Evolutionary conservation across 495 filamentous ascomycete genomes (phyloP).

Genomic region (Hypoxylon lienhwacheense): DNA sequence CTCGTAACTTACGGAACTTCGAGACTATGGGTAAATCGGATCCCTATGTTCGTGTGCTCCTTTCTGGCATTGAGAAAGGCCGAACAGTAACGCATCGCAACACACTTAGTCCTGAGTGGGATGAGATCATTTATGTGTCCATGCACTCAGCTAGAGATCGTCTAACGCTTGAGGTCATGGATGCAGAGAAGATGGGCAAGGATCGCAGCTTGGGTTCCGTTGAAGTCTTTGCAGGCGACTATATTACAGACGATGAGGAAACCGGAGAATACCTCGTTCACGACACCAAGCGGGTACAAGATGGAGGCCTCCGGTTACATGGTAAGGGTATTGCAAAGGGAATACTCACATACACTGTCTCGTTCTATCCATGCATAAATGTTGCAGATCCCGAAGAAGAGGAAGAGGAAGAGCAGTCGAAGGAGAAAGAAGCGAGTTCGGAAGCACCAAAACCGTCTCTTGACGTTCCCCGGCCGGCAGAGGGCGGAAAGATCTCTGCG

Average conservation of each 20-base stretch:
- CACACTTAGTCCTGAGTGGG: constrained; percentile 93
- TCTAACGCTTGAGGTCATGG: constrained; percentile 91
- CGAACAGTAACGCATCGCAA: constrained; percentile 95
- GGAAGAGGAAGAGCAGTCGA: constrained; percentile 60
- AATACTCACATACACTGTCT: constrained; percentile 74
- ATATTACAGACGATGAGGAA: constrained; percentile 72
- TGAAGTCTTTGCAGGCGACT: constrained; percentile 76
- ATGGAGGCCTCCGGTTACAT: constrained; percentile 65
- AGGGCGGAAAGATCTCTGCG: constrained; percentile 45
- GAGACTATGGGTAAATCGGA: constrained; percentile 97
- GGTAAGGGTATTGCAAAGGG: constrained; percentile 74
- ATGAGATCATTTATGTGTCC: constrained; percentile 93
- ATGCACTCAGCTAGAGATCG: constrained; percentile 86
- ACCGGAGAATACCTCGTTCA: constrained; percentile 81
- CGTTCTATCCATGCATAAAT: constrained; percentile 89
- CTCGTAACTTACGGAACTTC: constrained; percentile 80
- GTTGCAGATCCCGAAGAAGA: constrained; percentile 93
- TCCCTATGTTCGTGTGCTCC: constrained; percentile 83
- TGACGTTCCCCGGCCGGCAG: constrained; percentile 43
- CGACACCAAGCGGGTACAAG: constrained; percentile 66
- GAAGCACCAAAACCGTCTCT: constrained; percentile 41
- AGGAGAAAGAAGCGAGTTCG: constrained; percentile 40
- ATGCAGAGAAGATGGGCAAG: constrained; percentile 83
- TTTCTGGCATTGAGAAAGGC: constrained; percentile 86
- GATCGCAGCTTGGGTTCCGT: constrained; percentile 82